Base-by-base conservation (phyloP, 202 grass and related monocot genomes). In the Cymbopogon flexuosus region DNA sequence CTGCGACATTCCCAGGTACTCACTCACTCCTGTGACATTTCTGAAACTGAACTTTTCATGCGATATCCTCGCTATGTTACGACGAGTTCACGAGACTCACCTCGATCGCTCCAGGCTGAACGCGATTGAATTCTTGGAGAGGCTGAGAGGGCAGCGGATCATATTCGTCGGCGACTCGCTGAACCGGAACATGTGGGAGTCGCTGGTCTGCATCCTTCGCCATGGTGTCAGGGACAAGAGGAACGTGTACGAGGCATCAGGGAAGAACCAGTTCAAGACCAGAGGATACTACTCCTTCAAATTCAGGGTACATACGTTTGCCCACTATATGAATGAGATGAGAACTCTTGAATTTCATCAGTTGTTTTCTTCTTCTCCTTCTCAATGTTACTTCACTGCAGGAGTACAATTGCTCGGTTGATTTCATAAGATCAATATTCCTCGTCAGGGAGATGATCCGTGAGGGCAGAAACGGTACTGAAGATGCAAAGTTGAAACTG, bases 151-250 rank as follows among this genome's bases (percentile, higher is more conserved):
- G 73, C 91, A 95, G 77, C 93, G 92, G 85, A 86, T 98, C 84
- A 75, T 95, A 83, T 94, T 98, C 68, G 95, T 91, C 34, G 95
- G 92, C 40, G 95, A 98, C 65, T 98, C 95, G 14, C 84, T 98
- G 41, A 93, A 91, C 51, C 81, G 95, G 43, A 98, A 98, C 90
- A 95, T 98, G 96, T 95, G 96, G 96, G 96, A 98, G 85, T 95
- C 96, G 27, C 81, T 98, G 54, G 92, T 95, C 31, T 98, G 96
- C 75, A 90, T 75, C 79, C 92, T 95, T 42, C 96, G 83, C 40
- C 86, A 93, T 34, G 88, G 78, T 6, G 83, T 98, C 62, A 79
- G 68, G 59, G 57, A 95, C 72, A 95, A 93, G 78, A 88, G 81
- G 47, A 91, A 62, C 49, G 88, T 93, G 70, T 88, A 88, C 24